These are phyloP conservation scores for Ormosia semicastrata DNA, from an alignment of 306 rosid species.

Conservation along the genomic window DNA sequence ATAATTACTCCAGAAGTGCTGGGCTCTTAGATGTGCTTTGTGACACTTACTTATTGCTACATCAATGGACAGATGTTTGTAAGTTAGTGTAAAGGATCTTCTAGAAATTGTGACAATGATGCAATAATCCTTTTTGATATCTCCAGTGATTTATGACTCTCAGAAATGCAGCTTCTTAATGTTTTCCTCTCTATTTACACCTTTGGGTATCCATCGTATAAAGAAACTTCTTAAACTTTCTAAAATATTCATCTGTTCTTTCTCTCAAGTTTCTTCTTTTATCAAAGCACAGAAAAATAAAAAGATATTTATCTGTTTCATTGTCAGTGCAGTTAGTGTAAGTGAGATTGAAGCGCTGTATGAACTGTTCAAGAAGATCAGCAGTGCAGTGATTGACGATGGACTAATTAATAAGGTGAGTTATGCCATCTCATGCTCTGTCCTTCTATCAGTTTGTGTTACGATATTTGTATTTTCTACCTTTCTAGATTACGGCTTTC, in stretches of 20 bases:
- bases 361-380: conserved; percentile 85
- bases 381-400: conserved; percentile 91
- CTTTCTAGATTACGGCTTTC: conserved; percentile 4
- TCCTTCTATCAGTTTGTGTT: not conserved
- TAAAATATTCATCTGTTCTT: not conserved
- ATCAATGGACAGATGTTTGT: not conserved
- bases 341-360: conserved; percentile 92
- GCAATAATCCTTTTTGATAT: too few relatives aligned
- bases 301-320: not conserved
- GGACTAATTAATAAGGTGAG: conserved; percentile 84
- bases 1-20: not conserved
- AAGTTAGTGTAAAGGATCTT: not conserved
- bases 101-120: too few relatives aligned
- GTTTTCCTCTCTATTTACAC: not conserved
- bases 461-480: conserved; percentile 1
- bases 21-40: not conserved
- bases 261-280: conserved; percentile 18
- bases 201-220: not conserved
- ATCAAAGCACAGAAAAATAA: not conserved
- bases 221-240: not conserved
- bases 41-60: not conserved
- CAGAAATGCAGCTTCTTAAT: not conserved
- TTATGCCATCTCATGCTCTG: not conserved
- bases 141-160: not conserved
- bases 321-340: conserved; percentile 76